Percentiles rank a stretch among this genome's conserved stretches.
Evolutionary conservation across 257 asterid species (phyloP).

Genomic region (Nicotiana obtusifolia): DNA sequence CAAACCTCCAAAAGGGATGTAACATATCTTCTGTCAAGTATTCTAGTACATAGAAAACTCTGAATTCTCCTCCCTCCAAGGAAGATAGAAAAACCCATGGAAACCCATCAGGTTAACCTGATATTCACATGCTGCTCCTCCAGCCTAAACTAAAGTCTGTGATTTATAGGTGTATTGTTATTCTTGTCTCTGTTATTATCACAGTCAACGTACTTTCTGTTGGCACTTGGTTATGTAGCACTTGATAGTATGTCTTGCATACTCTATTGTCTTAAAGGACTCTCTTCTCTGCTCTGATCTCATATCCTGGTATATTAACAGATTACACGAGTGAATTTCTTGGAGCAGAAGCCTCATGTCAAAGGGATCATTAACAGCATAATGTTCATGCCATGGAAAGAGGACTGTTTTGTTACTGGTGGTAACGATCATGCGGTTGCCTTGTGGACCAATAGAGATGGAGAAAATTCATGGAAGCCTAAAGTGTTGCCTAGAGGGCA

Average conservation of each 20-base stretch:
- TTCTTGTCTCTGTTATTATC: neutral
- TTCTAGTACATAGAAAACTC: neutral
- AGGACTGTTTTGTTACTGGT: constrained; percentile 65
- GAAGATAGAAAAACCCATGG: neutral
- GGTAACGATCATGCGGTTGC: constrained; percentile 91
- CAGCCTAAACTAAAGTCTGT: neutral
- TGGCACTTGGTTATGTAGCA: neutral
- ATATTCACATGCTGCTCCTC: neutral
- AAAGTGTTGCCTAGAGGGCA: constrained; percentile 56
- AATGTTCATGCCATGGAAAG: constrained; percentile 84
- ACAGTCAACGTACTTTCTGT: neutral
- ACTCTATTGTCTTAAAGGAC: neutral
- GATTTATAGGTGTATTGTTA: neutral
- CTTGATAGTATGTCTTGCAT: neutral
- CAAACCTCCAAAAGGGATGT: neutral
- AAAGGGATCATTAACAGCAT: constrained; percentile 86
- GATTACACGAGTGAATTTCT: constrained; percentile 49
- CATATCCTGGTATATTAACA: constrained; percentile 21
- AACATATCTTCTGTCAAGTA: neutral
- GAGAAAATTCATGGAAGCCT: constrained; percentile 62
- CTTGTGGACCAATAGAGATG: constrained; percentile 68
- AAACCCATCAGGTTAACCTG: neutral
- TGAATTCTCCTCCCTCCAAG: neutral
- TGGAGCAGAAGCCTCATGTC: constrained; percentile 67
- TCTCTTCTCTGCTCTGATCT: constrained; percentile 4